Evolutionary conservation across 176 grass and related monocot genomes (phyloP).

Genomic region (Aegilops umbellulata): DNA sequence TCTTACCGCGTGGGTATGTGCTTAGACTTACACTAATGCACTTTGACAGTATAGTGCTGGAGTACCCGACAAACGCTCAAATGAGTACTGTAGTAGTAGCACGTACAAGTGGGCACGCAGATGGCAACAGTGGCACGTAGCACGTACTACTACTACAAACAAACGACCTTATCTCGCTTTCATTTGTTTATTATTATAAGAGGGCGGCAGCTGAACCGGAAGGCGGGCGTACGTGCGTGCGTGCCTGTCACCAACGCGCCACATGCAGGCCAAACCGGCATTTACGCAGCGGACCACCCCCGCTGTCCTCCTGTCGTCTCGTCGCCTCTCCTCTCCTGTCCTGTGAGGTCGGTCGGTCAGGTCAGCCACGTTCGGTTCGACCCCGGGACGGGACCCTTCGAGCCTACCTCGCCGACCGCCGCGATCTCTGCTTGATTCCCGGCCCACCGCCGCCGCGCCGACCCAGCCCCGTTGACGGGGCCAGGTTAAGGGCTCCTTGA

Average conservation of each 20-base stretch:
- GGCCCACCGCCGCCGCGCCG: not conserved
- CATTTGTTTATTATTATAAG: not conserved
- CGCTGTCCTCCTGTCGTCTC: not conserved
- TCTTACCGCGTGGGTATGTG: too few species aligned
- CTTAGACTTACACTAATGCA: not conserved
- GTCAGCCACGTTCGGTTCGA: not conserved
- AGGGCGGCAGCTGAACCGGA: not conserved
- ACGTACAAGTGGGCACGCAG: not conserved
- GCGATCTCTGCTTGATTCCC: not conserved
- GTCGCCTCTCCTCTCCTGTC: not conserved
- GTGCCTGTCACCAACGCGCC: constrained; percentile 23
- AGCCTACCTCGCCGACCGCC: not conserved
- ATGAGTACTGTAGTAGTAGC: not conserved
- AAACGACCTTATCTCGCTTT: not conserved
- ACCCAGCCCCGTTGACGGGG: not conserved
- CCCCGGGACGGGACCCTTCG: not conserved
- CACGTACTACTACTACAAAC: too few species aligned
- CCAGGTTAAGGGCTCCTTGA: too few species aligned
- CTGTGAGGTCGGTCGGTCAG: not conserved
- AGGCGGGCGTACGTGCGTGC: not conserved
- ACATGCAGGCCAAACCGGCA: constrained; percentile 22
- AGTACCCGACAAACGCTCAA: not conserved
- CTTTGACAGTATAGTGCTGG: not conserved
- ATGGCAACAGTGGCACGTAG: not conserved
- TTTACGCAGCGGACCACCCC: not conserved